Evolutionary conservation across 1,139 yeast species (phyloP).

Genomic region (Hyphopichia buzzinii): DNA sequence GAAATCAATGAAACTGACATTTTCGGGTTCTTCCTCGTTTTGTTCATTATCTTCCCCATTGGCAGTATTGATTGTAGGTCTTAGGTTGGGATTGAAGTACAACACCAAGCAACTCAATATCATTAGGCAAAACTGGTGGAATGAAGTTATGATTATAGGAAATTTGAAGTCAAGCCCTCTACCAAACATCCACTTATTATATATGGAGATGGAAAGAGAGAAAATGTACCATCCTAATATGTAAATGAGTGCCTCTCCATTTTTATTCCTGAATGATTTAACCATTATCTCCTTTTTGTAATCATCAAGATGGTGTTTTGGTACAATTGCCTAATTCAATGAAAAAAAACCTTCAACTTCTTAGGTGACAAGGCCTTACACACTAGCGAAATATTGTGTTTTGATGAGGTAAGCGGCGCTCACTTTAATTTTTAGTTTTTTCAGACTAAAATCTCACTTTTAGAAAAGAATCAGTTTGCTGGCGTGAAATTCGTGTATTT

Average conservation of each 20-base stretch:
- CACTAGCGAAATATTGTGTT: too few relatives aligned
- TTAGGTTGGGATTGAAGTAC: slow-evolving; percentile 43
- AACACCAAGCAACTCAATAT: slow-evolving; percentile 44
- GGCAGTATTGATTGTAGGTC: slow-evolving; percentile 33
- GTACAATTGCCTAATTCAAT: too few relatives aligned
- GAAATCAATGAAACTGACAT: slow-evolving; percentile 7
- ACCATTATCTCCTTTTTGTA: too few relatives aligned
- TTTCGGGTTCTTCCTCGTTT: neutral
- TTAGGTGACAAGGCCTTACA: too few relatives aligned
- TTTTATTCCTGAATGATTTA: too few relatives aligned
- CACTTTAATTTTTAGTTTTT: too few relatives aligned
- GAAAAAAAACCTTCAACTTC: too few relatives aligned
- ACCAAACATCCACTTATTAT: slow-evolving; percentile 98
- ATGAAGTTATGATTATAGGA: slow-evolving; percentile 80
- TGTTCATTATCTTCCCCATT: slow-evolving; percentile 3
- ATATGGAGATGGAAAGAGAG: slow-evolving; percentile 76
- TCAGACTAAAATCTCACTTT: too few relatives aligned
- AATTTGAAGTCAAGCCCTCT: slow-evolving; percentile 67
- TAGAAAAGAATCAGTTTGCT: too few relatives aligned
- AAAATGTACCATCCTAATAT: slow-evolving; percentile 54
- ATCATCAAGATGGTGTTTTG: too few relatives aligned
- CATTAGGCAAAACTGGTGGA: slow-evolving; percentile 78
- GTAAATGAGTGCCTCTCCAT: slow-evolving; percentile 20
- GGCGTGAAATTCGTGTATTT: neutral
- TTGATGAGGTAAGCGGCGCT: too few relatives aligned